Evolutionary conservation across 495 filamentous ascomycete genomes (phyloP).

Genomic region (Hyphodiscus hymeniophilus): DNA sequence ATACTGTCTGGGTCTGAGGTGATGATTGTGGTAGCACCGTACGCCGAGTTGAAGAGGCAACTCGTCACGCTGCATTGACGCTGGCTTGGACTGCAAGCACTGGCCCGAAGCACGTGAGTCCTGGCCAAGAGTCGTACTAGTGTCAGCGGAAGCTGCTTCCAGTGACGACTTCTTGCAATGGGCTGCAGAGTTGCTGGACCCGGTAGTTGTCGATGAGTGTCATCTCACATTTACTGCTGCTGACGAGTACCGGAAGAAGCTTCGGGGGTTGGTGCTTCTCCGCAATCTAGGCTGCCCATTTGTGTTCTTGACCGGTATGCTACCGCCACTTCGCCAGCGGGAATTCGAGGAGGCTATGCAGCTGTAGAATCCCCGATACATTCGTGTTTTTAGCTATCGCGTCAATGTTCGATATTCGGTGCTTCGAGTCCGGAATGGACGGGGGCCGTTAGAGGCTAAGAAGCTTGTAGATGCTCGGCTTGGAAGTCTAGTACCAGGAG

Average conservation of each 20-base stretch:
- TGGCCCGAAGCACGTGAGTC: not conserved
- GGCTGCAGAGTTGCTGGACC: not conserved
- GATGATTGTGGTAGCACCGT: slow-evolving; percentile 1
- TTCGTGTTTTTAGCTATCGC: not conserved
- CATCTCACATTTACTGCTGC: slow-evolving; percentile 1
- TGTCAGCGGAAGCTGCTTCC: not conserved
- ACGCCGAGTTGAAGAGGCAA: not conserved
- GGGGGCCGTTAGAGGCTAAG: not conserved
- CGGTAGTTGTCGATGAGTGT: slow-evolving; percentile 1
- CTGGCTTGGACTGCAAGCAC: not conserved
- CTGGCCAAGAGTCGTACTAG: not conserved
- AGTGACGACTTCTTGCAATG: not conserved
- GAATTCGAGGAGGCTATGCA: not conserved
- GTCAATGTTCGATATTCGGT: not conserved
- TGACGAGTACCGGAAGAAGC: slow-evolving; percentile 4
- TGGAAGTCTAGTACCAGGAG: not conserved
- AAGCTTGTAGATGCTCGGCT: not conserved
- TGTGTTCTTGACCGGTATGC: not conserved
- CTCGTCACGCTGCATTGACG: not conserved
- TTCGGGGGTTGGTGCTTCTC: not conserved
- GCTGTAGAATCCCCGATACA: not conserved
- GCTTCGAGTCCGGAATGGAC: not conserved
- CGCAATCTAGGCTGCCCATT: not conserved
- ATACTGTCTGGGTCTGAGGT: not conserved
- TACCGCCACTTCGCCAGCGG: not conserved